These are phyloP conservation scores for Pestalotiopsis sp. DNA, from an alignment of 2,329 filamentous ascomycete species.

Conservation along the genomic window DNA sequence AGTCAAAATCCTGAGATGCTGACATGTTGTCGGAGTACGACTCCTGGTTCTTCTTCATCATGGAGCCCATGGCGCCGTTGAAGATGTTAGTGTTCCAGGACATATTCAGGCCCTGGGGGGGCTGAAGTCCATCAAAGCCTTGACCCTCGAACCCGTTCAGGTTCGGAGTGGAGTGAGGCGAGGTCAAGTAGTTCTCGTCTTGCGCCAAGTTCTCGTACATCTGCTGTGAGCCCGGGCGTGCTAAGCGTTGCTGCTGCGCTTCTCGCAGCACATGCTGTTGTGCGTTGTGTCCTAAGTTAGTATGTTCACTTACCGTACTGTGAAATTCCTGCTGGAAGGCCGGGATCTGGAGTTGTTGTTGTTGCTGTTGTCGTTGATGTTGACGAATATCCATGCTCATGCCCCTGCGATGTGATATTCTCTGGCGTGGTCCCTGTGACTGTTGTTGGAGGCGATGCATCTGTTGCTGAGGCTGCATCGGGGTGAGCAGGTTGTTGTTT, in stretches of 20 bases:
- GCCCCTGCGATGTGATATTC: slow-evolving; percentile 72
- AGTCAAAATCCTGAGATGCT: slow-evolving; percentile 50
- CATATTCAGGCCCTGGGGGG: slow-evolving; percentile 37
- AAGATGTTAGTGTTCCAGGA: slow-evolving; percentile 48
- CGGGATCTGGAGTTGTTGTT: slow-evolving; percentile 52
- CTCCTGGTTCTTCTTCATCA: slow-evolving; percentile 51
- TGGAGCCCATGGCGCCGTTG: slow-evolving; percentile 43
- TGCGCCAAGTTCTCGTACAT: slow-evolving; percentile 36
- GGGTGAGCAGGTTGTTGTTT: slow-evolving; percentile 64
- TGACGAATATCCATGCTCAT: slow-evolving; percentile 79
- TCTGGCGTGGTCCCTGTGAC: slow-evolving; percentile 27
- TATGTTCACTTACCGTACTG: slow-evolving; percentile 53
- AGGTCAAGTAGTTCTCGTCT: slow-evolving; percentile 60
- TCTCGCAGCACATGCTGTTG: slow-evolving; percentile 84
- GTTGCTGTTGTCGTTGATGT: slow-evolving; percentile 59
- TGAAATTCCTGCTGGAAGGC: slow-evolving; percentile 48
- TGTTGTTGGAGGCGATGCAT: slow-evolving; percentile 34
- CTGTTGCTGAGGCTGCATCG: slow-evolving; percentile 51
- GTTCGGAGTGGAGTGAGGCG: slow-evolving; percentile 58
- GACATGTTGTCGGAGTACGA: slow-evolving; percentile 44
- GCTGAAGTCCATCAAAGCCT: slow-evolving; percentile 40
- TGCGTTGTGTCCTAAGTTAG: slow-evolving; percentile 60
- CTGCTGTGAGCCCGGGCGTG: slow-evolving; percentile 70
- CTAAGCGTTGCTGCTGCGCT: slow-evolving; percentile 85
- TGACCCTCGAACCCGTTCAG: slow-evolving; percentile 54